Conservation (phyloP, 2,329 filamentous ascomycete species). For the Calycina marina region DNA sequence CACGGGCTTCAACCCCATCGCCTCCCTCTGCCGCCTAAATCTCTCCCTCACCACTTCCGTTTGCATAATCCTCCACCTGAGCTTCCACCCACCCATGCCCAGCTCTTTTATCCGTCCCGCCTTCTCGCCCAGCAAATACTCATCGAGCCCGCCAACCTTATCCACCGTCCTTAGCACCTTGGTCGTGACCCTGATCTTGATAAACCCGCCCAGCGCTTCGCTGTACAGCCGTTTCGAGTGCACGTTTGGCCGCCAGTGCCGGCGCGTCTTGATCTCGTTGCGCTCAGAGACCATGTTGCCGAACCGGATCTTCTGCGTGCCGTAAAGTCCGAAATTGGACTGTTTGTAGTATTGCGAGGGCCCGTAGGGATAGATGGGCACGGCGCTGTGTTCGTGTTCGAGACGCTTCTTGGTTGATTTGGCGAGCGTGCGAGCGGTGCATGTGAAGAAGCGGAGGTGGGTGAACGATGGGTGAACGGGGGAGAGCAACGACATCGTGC, state of each 20-base stretch:
- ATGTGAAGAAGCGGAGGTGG: slow-evolving; percentile 22
- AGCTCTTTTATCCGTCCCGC: slow-evolving; percentile 67
- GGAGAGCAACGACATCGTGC: slow-evolving; percentile 8
- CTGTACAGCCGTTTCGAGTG: slow-evolving; percentile 52
- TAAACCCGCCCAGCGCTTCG: slow-evolving; percentile 41
- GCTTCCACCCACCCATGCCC: slow-evolving; percentile 76
- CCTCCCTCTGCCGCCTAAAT: slow-evolving; percentile 49
- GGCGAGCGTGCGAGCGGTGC: slow-evolving; percentile 16
- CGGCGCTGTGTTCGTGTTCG: slow-evolving; percentile 18
- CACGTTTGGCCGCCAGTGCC: slow-evolving; percentile 60
- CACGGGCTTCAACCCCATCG: slow-evolving; percentile 46
- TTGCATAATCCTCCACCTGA: slow-evolving; percentile 85
- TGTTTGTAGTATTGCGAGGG: slow-evolving; percentile 62
- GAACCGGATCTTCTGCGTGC: slow-evolving; percentile 54
- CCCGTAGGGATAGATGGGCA: slow-evolving; percentile 59
- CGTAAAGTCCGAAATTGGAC: slow-evolving; percentile 62
- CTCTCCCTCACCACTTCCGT: slow-evolving; percentile 49
- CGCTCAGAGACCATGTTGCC: slow-evolving; percentile 62
- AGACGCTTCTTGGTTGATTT: slow-evolving; percentile 25
- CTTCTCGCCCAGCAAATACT: slow-evolving; percentile 77
- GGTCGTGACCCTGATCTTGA: slow-evolving; percentile 56
- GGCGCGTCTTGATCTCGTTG: slow-evolving; percentile 54
- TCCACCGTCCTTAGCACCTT: slow-evolving; percentile 61
- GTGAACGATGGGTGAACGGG: slow-evolving; percentile 15
- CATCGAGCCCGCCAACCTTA: slow-evolving; percentile 77